Base-by-base conservation (phyloP, 73 alveolate species). In the Paramecium biaurelia region DNA sequence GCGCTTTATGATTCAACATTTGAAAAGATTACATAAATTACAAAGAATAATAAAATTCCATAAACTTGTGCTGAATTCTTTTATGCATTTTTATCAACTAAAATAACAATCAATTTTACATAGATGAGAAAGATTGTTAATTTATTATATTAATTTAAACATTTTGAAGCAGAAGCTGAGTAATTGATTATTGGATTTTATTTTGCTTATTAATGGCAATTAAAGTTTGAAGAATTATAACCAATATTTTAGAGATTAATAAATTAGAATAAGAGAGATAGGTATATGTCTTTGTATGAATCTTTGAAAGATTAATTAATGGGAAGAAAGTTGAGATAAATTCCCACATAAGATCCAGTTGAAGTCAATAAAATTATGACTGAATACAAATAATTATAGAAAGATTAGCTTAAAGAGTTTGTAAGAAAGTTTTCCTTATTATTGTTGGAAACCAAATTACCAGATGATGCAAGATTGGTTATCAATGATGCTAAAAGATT, bases 211-310 rank as follows among this genome's bases (percentile, higher is more conserved):
- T 15, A 79, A 43, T 79, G 70, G 76, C 1, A 10, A 24, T 43
- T 79, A 24, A 42, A 43, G 47, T 79, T 30, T 45, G 32, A 23
- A 43, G 90, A 79, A 11, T 38, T 79, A 30, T 11, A 79, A 45
- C 28, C 45, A 41, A 30, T 79, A 30, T 24, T 79, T 47, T 30
- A 79, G 20, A 42, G 47, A 47, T 20, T 41, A 18, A 79, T 79
- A 4, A 24, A 38, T 21, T 20, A 26, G 8, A 42, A 34, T 24
- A 42, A 42, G 43, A 79, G 76, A 79, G 90, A 79, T 79, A 43
- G 70, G 18, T 79, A 79, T 79, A 79, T 79, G 90, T 79, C 90
- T 8, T 79, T 79, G 24, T 79, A 79, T 47, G 90, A 79, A 42
- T 43, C 45, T 18, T 43, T 79, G 18, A 79, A 79, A 47, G 90